phyloP scores from a whole-genome alignment of 2,329 filamentous ascomycete species.

The Lasiodiplodia theobromae region DNA sequence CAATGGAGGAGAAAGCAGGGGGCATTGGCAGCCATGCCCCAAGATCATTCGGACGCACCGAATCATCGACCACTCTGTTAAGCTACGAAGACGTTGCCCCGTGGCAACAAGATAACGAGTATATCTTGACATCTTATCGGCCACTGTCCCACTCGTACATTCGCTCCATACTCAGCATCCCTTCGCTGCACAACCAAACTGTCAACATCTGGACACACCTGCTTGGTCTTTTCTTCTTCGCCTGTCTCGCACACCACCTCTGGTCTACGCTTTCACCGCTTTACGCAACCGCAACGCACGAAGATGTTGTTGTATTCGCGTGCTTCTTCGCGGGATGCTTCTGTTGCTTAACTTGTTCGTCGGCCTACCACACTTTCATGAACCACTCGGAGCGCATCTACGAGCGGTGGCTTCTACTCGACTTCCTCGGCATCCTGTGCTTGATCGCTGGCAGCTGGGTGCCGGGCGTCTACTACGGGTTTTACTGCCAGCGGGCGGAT shows the following conservation, averaged over 20 bases:
- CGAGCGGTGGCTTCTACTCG: conserved; percentile 87
- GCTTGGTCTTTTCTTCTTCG: conserved; percentile 40
- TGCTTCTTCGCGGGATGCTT: conserved; percentile 51
- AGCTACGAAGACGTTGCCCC: conserved; percentile 44
- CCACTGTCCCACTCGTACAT: conserved; percentile 67
- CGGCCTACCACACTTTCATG: conserved; percentile 81
- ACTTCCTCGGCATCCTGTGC: conserved; percentile 92
- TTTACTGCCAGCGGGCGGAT: conserved; percentile 49
- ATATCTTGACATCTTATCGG: conserved; percentile 71
- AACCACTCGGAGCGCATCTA: conserved; percentile 84
- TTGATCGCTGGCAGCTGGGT: conserved; percentile 92
- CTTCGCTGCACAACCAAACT: conserved; percentile 71
- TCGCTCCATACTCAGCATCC: conserved; percentile 64
- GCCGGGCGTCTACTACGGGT: conserved; percentile 72
- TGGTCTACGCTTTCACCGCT: conserved; percentile 38
- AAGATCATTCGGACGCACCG: too few species aligned
- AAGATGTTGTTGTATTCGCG: conserved; percentile 46
- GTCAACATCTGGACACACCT: conserved; percentile 78
- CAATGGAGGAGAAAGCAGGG: conserved; percentile 8
- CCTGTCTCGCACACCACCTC: conserved; percentile 34
- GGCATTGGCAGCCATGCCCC: too few species aligned
- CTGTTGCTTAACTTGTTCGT: conserved; percentile 56
- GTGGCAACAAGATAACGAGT: conserved; percentile 70
- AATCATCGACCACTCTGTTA: background rate
- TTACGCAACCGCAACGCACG: conserved; percentile 43